Base-by-base conservation (phyloP, 2,329 filamentous ascomycete species). In the Diaporthe australafricana region DNA sequence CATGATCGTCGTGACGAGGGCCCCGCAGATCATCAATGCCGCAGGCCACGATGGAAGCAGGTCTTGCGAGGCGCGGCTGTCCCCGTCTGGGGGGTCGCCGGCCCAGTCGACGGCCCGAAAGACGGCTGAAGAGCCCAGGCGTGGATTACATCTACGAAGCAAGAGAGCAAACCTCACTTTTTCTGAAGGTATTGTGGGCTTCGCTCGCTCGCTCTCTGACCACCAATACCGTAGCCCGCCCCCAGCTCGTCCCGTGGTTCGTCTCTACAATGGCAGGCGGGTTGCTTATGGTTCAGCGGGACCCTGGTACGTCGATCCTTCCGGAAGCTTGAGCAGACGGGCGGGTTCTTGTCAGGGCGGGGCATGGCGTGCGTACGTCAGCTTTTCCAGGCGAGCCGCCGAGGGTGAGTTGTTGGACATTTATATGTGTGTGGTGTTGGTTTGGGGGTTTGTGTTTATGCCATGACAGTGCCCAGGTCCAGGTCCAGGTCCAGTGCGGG, bases 301-400 rank as follows among this genome's bases (percentile, higher is more conserved):
- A 20, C 16, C 52, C 16, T 20, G 22, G 22, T 42, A 20, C n/a
- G 45, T 65, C 60, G 60, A 65, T 65, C 60, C 35, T 65, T 63
- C 60, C 60, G 60, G 60, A 25, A 35, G 57, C 42, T n/a, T 47
- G 57, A 42, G 57, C 57, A 50, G 22, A 30, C 45, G 60, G 60
- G 9, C 30, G n/a, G 30, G 60, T 20, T 4, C 42, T 5, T 6
- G 2, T 4, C 32, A 48, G 7, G 12, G 6, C 16, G 42, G 9
- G 6, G 22, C 55, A 42, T 60, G 45, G 45, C 27, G 42, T 48
- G 60, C 42, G 60, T 50, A 50, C 60, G 60, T 50, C 60, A 65
- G 45, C 60, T 12, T 25, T 25, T 63, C 52, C 42, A 48, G 38
- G 60, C 14, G 20, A 48, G 27, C 30, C 9, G 45, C 30, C 27